Evolutionary conservation across 2,329 filamentous ascomycete genomes (phyloP).

Genomic region (Ophiostoma ulmi): DNA sequence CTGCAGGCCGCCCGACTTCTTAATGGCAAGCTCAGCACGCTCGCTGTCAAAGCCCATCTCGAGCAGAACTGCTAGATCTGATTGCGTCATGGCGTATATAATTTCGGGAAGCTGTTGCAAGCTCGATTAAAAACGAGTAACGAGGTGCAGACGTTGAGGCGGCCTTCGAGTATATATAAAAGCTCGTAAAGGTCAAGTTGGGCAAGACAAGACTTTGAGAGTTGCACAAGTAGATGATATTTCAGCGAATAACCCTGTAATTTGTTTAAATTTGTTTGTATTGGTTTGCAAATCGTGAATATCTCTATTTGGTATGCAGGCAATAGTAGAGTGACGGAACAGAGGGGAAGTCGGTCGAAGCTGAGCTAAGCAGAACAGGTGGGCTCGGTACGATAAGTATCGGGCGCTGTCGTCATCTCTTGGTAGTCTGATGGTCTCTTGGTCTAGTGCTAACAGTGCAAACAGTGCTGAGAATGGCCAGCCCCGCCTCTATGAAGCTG

Average conservation of each 20-base stretch:
- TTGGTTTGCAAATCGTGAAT: not conserved
- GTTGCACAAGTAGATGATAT: not conserved
- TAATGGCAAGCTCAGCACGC: conserved; percentile 75
- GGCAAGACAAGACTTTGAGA: not conserved
- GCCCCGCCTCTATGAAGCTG: not conserved
- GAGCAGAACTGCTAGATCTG: conserved; percentile 57
- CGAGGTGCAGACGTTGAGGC: not conserved
- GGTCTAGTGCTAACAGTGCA: not conserved
- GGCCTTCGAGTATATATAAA: not conserved
- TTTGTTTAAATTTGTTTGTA: not conserved
- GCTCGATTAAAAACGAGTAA: not conserved
- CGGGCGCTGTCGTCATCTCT: conserved; percentile 6
- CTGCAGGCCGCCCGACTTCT: conserved; percentile 75
- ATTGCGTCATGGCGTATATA: conserved; percentile 44
- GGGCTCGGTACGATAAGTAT: not conserved
- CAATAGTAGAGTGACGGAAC: not conserved
- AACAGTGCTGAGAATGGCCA: not conserved
- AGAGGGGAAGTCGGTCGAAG: conserved; percentile 7
- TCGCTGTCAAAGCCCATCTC: conserved; percentile 80
- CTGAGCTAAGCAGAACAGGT: conserved; percentile 11
- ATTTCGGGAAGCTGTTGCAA: not conserved
- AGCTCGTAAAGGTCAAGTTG: not conserved
- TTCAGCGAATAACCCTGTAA: not conserved
- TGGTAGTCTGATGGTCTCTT: conserved; percentile 6
- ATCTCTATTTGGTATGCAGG: not conserved